These are phyloP conservation scores for Carnegiea gigantea DNA, from an alignment of 179 eudicot genomes.

Conservation along the genomic window DNA sequence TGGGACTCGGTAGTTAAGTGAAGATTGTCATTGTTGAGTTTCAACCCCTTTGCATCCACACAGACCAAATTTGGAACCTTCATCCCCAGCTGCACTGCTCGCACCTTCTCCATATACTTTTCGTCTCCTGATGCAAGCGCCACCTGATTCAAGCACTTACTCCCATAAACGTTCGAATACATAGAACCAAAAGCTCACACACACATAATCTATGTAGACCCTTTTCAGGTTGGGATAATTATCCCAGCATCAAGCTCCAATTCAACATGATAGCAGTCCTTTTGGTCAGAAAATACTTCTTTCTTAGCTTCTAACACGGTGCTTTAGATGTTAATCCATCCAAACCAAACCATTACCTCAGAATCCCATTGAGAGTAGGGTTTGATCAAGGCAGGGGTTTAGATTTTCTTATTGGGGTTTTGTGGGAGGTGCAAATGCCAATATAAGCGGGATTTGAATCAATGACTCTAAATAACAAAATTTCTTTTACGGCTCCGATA, in stretches of 20 bases:
- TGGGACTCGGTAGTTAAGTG: constrained; percentile 68
- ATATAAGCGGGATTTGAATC: too few species aligned
- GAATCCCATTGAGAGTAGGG: too few species aligned
- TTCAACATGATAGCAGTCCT: background rate
- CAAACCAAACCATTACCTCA: too few species aligned
- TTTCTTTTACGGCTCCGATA: too few species aligned
- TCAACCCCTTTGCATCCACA: constrained; percentile 79
- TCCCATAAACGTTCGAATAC: background rate
- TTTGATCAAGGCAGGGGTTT: too few species aligned
- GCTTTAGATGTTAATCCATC: too few species aligned
- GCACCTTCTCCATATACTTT: constrained; percentile 47
- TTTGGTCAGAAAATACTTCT: background rate
- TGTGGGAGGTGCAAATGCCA: too few species aligned
- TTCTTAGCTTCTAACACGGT: background rate
- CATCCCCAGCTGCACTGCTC: constrained; percentile 64
- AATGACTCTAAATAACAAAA: too few species aligned
- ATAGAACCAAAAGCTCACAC: background rate
- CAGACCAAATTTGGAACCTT: constrained; percentile 64
- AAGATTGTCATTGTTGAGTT: constrained; percentile 59
- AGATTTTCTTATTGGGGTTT: too few species aligned
- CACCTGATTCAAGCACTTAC: constrained; percentile 41
- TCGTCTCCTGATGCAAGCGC: constrained; percentile 76
- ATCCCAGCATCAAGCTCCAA: background rate
- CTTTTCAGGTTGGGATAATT: too few species aligned
- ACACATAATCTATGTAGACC: background rate